Conservation (phyloP, 2,329 filamentous ascomycete genomes). For the Aspergillus sergii region DNA sequence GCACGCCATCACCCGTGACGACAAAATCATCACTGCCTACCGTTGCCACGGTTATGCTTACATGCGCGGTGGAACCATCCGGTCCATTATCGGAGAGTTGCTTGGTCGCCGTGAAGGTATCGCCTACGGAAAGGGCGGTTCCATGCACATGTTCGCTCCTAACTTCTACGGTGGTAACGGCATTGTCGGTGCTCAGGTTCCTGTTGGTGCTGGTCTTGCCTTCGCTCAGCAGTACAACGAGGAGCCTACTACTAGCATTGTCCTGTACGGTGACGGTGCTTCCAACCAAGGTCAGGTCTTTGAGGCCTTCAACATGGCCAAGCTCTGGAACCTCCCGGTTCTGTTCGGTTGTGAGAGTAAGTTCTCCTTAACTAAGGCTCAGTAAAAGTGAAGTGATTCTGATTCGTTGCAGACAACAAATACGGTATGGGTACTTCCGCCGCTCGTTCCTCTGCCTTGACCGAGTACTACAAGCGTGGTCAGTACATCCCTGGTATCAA, state of each 20-base stretch:
- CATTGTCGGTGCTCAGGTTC: constrained; percentile 98
- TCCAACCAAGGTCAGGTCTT: constrained; percentile 99
- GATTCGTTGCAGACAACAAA: constrained; percentile 79
- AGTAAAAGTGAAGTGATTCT: neutral
- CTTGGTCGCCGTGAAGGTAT: constrained; percentile 95
- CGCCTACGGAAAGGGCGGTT: constrained; percentile 97
- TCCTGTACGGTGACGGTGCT: constrained; percentile 96
- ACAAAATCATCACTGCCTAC: constrained; percentile 97
- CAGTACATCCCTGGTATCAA: constrained; percentile 99
- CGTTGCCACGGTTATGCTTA: constrained; percentile 97
- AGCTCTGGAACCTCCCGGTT: constrained; percentile 94
- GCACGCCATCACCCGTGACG: constrained; percentile 85
- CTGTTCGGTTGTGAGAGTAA: constrained; percentile 98
- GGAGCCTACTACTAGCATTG: constrained; percentile 81
- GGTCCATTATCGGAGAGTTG: constrained; percentile 93
- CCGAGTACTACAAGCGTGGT: constrained; percentile 99
- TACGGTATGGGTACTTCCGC: constrained; percentile 99
- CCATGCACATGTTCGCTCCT: constrained; percentile 99
- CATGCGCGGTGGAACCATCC: constrained; percentile 90
- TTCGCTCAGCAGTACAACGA: constrained; percentile 95
- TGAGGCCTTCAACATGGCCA: constrained; percentile 99
- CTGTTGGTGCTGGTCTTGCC: constrained; percentile 91
- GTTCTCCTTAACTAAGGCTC: constrained; percentile 41
- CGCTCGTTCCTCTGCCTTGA: constrained; percentile 88
- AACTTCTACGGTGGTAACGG: constrained; percentile 99